Evolutionary conservation across 257 asterid genomes (phyloP).

Genomic region (Jacaranda mimosifolia): DNA sequence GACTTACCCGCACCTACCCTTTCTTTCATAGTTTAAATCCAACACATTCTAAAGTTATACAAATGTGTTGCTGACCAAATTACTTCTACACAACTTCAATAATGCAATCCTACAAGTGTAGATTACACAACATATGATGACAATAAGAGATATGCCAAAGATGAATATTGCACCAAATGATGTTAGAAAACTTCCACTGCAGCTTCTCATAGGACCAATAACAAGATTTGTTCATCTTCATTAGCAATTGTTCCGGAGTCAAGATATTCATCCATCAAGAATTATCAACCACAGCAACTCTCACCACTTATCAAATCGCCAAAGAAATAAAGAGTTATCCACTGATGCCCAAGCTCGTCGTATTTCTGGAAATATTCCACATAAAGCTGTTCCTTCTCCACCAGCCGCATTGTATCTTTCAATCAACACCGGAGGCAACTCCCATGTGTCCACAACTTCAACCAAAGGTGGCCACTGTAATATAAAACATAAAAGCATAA

Average conservation of each 20-base stretch:
- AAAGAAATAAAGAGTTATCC: constrained; percentile 87
- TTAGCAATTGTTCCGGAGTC: constrained; percentile 13
- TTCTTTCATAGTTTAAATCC: constrained; percentile 9
- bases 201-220: constrained; percentile 18
- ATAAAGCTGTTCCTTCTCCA: constrained; percentile 97
- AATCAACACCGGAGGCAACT: constrained; percentile 88
- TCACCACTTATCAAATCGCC: constrained; percentile 98
- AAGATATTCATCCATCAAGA: constrained; percentile 5
- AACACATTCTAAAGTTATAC: neutral
- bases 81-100: neutral
- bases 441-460: constrained; percentile 96
- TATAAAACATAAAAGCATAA: constrained; percentile 31
- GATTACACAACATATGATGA: neutral
- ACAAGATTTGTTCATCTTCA: constrained; percentile 24
- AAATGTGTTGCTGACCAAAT: constrained; percentile 1
- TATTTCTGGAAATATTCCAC: constrained; percentile 97
- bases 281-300: constrained; percentile 29
- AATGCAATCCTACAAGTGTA: constrained; percentile 4
- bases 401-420: constrained; percentile 93
- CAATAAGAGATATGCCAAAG: constrained; percentile 9
- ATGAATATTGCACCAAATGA: neutral
- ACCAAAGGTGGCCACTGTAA: constrained; percentile 96
- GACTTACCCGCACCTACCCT: neutral
- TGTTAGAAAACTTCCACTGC: constrained; percentile 17
- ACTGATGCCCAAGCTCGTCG: constrained; percentile 99